phyloP scores from a whole-genome alignment of 2,329 filamentous ascomycete genomes.

The Colletotrichum coccodes region DNA sequence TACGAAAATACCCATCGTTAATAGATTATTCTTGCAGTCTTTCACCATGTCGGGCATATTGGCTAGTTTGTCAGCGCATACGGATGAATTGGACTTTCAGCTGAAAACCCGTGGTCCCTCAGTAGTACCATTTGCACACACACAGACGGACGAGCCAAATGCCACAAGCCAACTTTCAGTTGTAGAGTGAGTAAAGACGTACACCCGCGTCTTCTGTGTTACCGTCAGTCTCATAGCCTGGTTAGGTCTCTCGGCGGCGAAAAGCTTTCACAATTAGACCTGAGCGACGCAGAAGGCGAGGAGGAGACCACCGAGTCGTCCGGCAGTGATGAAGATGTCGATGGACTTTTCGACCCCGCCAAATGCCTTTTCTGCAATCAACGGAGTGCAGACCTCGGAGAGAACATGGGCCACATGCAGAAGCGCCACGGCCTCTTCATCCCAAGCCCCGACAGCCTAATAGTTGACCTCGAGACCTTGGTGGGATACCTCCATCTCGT shows the following conservation, averaged over 20 bases:
- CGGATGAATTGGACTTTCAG: too few relatives aligned
- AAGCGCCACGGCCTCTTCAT: slow-evolving; percentile 57
- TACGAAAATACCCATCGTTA: too few relatives aligned
- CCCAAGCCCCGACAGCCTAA: slow-evolving; percentile 47
- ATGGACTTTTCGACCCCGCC: slow-evolving; percentile 36
- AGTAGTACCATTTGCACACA: too few relatives aligned
- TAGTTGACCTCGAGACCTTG: slow-evolving; percentile 57
- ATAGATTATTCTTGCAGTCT: too few relatives aligned
- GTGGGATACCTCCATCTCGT: slow-evolving; percentile 59
- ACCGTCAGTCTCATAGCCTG: not conserved
- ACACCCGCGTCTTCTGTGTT: not conserved
- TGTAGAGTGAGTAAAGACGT: not conserved
- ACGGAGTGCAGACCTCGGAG: slow-evolving; percentile 40
- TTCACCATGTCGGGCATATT: too few relatives aligned
- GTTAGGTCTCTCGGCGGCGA: not conserved
- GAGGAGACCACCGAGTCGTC: not conserved
- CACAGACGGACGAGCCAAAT: too few relatives aligned
- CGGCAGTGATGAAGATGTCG: not conserved
- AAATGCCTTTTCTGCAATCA: slow-evolving; percentile 56
- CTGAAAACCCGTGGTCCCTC: too few relatives aligned
- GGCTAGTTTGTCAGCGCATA: too few relatives aligned
- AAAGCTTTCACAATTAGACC: not conserved
- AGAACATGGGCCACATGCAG: slow-evolving; percentile 58
- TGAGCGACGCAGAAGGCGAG: not conserved
- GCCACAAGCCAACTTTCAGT: too few relatives aligned